Evolutionary conservation across 164 flowering plant genomes (phyloP).

Genomic region (Tetracentron sinense): DNA sequence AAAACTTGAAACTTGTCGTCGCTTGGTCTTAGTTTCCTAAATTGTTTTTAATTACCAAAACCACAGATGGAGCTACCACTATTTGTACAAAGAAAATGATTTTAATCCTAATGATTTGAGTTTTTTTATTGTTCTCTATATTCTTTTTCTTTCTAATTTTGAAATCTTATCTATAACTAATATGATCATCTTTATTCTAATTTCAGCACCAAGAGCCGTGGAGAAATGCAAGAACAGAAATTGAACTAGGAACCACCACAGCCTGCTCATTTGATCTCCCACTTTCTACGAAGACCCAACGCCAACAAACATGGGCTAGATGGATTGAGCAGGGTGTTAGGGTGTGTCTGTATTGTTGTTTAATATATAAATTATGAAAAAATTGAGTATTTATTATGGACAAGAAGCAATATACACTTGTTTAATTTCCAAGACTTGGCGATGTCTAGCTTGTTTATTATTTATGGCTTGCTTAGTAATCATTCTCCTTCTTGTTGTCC

Average conservation of each 20-base stretch:
- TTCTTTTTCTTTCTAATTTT: not conserved
- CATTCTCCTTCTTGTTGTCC: slow-evolving; percentile 4
- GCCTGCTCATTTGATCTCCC: slow-evolving; percentile 15
- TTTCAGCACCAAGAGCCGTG: slow-evolving; percentile 54
- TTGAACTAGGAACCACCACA: slow-evolving; percentile 19
- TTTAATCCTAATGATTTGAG: too few species aligned
- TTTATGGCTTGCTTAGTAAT: slow-evolving; percentile 22
- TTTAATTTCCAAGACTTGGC: slow-evolving; percentile 11
- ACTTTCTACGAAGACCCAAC: not conserved
- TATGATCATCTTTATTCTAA: not conserved
- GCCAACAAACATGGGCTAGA: not conserved
- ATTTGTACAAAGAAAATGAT: too few species aligned
- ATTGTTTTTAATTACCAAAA: too few species aligned
- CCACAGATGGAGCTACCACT: too few species aligned
- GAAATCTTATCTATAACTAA: not conserved
- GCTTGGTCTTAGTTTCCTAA: too few species aligned
- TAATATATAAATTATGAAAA: slow-evolving; percentile 22
- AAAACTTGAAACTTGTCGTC: too few species aligned
- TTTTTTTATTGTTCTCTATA: too few species aligned
- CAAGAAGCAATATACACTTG: slow-evolving; percentile 34
- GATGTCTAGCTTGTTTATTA: slow-evolving; percentile 29
- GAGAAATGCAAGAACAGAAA: slow-evolving; percentile 61
- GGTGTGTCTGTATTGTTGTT: slow-evolving; percentile 25
- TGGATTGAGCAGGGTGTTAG: slow-evolving; percentile 15
- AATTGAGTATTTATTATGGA: slow-evolving; percentile 34